A percentile compares a stretch with the other conserved stretches of the same genome.
Evolutionary conservation across 1,284 basidiomycete genomes (phyloP).

Genomic region (Porodaedalea pini): DNA sequence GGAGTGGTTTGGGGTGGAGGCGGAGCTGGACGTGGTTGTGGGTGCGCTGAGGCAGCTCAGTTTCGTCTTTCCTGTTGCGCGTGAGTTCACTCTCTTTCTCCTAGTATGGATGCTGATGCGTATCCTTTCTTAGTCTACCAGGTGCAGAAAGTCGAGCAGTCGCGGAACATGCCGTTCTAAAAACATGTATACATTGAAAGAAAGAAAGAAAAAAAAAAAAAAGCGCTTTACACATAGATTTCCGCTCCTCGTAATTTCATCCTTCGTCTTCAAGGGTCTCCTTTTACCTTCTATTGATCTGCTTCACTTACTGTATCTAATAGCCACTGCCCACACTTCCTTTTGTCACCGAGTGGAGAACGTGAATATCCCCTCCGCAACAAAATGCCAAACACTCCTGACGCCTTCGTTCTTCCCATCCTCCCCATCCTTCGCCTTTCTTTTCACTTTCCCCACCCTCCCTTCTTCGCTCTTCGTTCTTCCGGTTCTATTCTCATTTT

Average conservation of each 20-base stretch:
- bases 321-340: too few species aligned
- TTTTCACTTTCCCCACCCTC: not conserved
- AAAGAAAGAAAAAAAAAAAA: not conserved
- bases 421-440: not conserved
- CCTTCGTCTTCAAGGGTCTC: too few species aligned
- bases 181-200: too few species aligned
- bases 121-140: slow-evolving; percentile 19
- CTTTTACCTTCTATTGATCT: too few species aligned
- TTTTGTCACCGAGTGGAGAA: too few species aligned
- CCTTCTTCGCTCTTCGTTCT: not conserved
- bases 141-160: slow-evolving; percentile 24
- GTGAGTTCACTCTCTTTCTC: slow-evolving; percentile 16
- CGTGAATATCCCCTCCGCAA: too few species aligned
- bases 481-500: not conserved
- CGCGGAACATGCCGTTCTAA: slow-evolving; percentile 12
- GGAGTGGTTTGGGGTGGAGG: slow-evolving; percentile 11
- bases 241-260: not conserved
- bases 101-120: not conserved
- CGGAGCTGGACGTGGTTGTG: slow-evolving; percentile 24
- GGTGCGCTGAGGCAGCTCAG: slow-evolving; percentile 24
- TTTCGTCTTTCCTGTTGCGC: slow-evolving; percentile 22
- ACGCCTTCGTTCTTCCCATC: too few species aligned
- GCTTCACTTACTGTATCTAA: too few species aligned
- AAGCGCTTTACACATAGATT: not conserved
- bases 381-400: too few species aligned